Conservation (phyloP, 352 stramenopile species). For the Paralagenidium karlingii region DNA sequence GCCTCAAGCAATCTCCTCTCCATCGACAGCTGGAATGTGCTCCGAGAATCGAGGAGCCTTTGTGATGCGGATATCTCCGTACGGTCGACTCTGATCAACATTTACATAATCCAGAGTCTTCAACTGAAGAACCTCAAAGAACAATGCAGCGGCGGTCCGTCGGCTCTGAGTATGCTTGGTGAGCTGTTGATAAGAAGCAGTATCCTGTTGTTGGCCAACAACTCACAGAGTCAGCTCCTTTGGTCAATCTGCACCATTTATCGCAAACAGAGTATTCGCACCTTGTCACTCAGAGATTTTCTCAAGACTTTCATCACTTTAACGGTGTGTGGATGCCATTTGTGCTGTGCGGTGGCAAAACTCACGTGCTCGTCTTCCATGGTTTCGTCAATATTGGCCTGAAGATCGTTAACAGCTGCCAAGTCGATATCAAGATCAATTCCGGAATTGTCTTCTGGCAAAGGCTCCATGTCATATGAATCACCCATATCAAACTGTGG, state of each 20-base stretch:
- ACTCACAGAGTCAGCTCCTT: neutral
- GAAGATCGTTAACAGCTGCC: constrained; percentile 62
- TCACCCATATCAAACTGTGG: too few relatives aligned
- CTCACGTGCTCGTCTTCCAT: constrained; percentile 16
- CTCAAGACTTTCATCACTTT: constrained; percentile 89
- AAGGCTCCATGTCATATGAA: too few relatives aligned
- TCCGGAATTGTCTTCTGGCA: too few relatives aligned
- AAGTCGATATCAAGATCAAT: constrained; percentile 78
- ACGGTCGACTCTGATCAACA: constrained; percentile 86
- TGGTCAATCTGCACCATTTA: neutral
- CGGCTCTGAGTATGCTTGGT: constrained; percentile 70
- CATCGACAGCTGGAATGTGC: constrained; percentile 67
- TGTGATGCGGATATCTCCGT: constrained; percentile 89
- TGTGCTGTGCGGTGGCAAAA: constrained; percentile 67
- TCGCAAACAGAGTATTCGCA: constrained; percentile 4
- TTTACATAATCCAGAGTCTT: constrained; percentile 97
- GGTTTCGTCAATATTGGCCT: constrained; percentile 35
- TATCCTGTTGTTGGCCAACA: neutral
- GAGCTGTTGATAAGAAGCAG: constrained; percentile 53
- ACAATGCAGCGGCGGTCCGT: constrained; percentile 87
- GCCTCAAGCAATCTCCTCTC: too few relatives aligned
- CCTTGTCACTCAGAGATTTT: constrained; percentile 59
- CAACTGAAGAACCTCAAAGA: constrained; percentile 96
- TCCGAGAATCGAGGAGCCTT: constrained; percentile 60
- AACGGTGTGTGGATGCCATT: constrained; percentile 97